These are phyloP conservation scores for Xylariaceae sp. DNA, from an alignment of 2,329 filamentous ascomycete species.

Conservation along the genomic window DNA sequence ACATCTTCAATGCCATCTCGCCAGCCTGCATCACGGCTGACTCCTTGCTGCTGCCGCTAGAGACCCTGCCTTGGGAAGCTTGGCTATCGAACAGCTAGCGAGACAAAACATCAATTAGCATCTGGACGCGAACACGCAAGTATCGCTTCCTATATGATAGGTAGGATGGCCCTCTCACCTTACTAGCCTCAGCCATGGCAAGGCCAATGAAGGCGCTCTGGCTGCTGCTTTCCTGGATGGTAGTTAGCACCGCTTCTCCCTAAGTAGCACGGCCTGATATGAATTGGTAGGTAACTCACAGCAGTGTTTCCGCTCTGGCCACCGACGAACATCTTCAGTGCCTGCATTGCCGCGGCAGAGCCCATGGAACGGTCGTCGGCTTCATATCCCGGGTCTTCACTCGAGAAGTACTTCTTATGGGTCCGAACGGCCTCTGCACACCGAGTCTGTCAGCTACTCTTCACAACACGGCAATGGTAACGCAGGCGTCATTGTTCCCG, in stretches of 20 bases:
- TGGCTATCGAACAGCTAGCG: conserved; percentile 57
- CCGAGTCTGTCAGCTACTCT: not conserved
- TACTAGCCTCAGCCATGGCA: conserved; percentile 83
- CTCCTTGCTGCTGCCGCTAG: conserved; percentile 68
- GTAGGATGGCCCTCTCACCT: conserved; percentile 44
- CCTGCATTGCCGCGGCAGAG: conserved; percentile 73
- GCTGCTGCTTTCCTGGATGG: conserved; percentile 42
- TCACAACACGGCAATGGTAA: not conserved
- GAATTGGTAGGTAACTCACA: conserved; percentile 19
- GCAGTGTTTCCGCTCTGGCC: conserved; percentile 44
- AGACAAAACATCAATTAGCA: conserved; percentile 1
- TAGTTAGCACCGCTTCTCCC: conserved; percentile 3
- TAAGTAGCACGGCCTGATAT: not conserved
- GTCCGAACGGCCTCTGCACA: conserved; percentile 61
- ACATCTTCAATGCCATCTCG: conserved; percentile 87
- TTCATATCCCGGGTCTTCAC: conserved; percentile 42
- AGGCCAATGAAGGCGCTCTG: conserved; percentile 80
- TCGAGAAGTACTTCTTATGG: conserved; percentile 70
- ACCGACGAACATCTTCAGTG: conserved; percentile 71
- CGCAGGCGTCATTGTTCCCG: not conserved
- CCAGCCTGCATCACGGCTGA: conserved; percentile 73
- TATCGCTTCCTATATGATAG: not conserved
- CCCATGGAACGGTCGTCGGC: conserved; percentile 56
- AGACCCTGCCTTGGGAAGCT: conserved; percentile 49
- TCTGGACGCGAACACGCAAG: not conserved